Base-by-base conservation (phyloP, 371 early-diverging fungal genomes). In the Zopfochytrium polystomum region DNA sequence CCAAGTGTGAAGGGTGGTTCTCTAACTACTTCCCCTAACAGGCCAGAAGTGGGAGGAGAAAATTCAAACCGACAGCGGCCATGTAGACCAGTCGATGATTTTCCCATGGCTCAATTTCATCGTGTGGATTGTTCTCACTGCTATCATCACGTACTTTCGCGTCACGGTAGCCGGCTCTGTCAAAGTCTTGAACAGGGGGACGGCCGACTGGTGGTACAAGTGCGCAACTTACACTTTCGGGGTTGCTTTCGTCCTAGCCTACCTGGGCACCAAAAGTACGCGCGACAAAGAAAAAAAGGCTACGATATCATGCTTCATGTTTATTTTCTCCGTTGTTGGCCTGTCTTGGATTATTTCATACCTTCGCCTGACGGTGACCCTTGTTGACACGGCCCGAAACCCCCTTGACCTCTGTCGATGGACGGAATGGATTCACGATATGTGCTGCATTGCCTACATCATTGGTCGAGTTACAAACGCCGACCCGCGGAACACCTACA, bases 401-500 rank as follows among this genome's bases (percentile, higher is more conserved):
- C 73, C 73, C 2, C 59, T 64, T 31, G 72, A 72, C 38, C 66
- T 71, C n/a, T 35, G 59, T 23, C 53, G 75, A 11, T 72, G 43
- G 48, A 52, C 70, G 31, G 75, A 75, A 55, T 75, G 75, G 75
- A 33, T 73, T 23, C 35, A 5, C 15, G 15, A 55, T 13, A 20
- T 45, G 7, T 18, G 23, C 22, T 44, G 6, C 55, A 63, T 57
- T 3, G 70, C 73, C 30, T 60, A 62, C 52, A 58, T 75, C 26
- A 68, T 70, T 31, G 52, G 62, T 13, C 67, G 73, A 42, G 58
- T 72, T 34, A 75, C 72, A 23, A 55, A 61, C 33, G 48, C 25
- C 42, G 31, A 38, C 65, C 32, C 52, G 27, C 32, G 29, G 20
- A 11, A 66, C 65, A 15, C 55, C 65, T 7, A 44, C 44, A 22